A percentile compares a stretch with the other conserved stretches of the same genome.
Conservation (phyloP, 441 rosid species). For the Flueggea neowawraea region DNA sequence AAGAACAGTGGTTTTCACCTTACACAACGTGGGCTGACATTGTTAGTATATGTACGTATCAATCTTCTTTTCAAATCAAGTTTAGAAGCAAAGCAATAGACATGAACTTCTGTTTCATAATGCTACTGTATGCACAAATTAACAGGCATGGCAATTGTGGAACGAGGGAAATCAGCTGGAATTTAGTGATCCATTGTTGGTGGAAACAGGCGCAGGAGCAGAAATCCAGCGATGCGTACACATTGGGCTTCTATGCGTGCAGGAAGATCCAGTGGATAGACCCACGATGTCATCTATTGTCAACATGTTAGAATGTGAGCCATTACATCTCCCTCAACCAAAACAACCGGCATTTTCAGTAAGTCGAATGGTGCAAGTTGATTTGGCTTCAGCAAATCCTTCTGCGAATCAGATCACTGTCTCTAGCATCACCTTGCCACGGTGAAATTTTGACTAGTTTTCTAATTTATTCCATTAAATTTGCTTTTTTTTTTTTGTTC, state of each 20-base stretch:
- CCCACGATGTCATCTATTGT: conserved; percentile 41
- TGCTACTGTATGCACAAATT: background rate
- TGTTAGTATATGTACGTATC: conserved; percentile 3
- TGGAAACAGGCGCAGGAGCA: conserved; percentile 16
- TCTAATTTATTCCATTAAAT: too few relatives aligned
- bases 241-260: conserved; percentile 40
- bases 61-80: too few relatives aligned
- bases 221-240: conserved; percentile 39
- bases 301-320: conserved; percentile 22
- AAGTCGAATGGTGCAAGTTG: too few relatives aligned
- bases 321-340: conserved; percentile 20
- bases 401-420: too few relatives aligned
- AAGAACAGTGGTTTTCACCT: conserved; percentile 15
- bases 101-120: too few relatives aligned
- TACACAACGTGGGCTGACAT: conserved; percentile 16
- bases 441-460: too few relatives aligned
- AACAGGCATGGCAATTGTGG: conserved; percentile 44
- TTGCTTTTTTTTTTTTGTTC: too few relatives aligned
- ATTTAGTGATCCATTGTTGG: conserved; percentile 20
- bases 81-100: too few relatives aligned
- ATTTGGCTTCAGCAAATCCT: too few relatives aligned
- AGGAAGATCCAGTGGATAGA: conserved; percentile 36
- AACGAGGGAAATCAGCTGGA: conserved; percentile 23
- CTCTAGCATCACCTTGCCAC: too few relatives aligned
- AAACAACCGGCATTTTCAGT: conserved; percentile 30